These are phyloP conservation scores for Geotrichum restrictum DNA, from an alignment of 1,139 yeast species.

Conservation along the genomic window DNA sequence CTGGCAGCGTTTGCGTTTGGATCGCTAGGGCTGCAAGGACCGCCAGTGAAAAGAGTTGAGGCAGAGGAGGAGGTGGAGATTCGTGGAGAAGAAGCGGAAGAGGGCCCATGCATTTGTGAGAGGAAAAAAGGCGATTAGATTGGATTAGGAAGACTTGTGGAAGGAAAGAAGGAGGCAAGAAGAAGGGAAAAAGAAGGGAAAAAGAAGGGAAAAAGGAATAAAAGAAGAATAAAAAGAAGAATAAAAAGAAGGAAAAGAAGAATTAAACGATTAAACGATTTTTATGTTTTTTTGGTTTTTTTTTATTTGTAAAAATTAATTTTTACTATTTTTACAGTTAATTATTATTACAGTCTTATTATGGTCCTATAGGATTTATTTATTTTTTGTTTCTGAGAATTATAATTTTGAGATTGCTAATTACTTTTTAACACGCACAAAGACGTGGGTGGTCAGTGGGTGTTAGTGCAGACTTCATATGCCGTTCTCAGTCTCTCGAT, in stretches of 20 bases:
- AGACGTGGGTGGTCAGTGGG: too few relatives aligned
- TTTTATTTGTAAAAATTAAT: too few relatives aligned
- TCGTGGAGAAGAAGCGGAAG: background rate
- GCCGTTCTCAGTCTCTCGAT: too few relatives aligned
- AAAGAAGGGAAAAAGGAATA: too few relatives aligned
- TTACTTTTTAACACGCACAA: too few relatives aligned
- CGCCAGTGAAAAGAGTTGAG: background rate
- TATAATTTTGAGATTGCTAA: background rate
- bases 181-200: background rate
- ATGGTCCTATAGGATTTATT: background rate
- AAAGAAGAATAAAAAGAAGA: background rate
- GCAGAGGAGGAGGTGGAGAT: background rate
- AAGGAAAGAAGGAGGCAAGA: background rate
- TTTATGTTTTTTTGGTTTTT: background rate
- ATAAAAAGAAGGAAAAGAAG: background rate
- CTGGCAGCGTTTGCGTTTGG: background rate
- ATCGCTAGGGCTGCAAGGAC: background rate
- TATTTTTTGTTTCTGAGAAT: background rate
- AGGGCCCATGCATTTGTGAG: constrained; percentile 3
- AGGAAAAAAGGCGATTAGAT: too few relatives aligned
- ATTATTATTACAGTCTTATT: too few relatives aligned
- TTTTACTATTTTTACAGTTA: background rate
- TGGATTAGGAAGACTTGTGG: background rate
- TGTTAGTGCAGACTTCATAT: too few relatives aligned
- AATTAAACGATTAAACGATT: background rate